Evolutionary conservation across 495 filamentous ascomycete genomes (phyloP).

Genomic region (Cenococcum geophilum): DNA sequence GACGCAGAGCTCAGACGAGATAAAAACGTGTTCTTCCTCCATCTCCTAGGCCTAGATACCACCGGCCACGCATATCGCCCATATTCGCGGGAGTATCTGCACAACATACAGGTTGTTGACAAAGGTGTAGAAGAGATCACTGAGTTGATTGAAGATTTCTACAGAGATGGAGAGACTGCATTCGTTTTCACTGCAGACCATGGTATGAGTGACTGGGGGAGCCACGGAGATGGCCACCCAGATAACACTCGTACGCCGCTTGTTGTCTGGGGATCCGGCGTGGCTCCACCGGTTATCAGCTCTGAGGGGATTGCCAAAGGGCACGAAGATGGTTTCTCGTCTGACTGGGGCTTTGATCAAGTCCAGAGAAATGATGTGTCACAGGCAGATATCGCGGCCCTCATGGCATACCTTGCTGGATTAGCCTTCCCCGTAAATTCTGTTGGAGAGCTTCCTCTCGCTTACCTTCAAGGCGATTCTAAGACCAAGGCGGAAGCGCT

Average conservation of each 20-base stretch:
- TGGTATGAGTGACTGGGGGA: slow-evolving; percentile 98
- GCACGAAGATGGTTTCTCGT: slow-evolving; percentile 87
- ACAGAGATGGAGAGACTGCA: slow-evolving; percentile 83
- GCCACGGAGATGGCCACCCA: slow-evolving; percentile 94
- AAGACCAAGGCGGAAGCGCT: slow-evolving; percentile 79
- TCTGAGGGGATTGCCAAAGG: slow-evolving; percentile 55
- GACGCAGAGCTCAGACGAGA: slow-evolving; percentile 68
- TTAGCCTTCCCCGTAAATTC: slow-evolving; percentile 93
- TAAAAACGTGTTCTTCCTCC: slow-evolving; percentile 91
- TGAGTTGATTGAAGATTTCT: slow-evolving; percentile 79
- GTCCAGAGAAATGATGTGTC: slow-evolving; percentile 83
- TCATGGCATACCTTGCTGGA: slow-evolving; percentile 95
- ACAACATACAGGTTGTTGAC: slow-evolving; percentile 94
- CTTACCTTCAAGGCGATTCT: slow-evolving; percentile 65
- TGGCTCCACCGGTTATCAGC: slow-evolving; percentile 64
- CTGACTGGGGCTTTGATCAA: slow-evolving; percentile 77
- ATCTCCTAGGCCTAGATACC: slow-evolving; percentile 93
- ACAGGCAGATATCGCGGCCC: slow-evolving; percentile 90
- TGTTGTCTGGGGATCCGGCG: slow-evolving; percentile 89
- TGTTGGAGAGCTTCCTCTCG: slow-evolving; percentile 84
- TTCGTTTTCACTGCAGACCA: slow-evolving; percentile 98
- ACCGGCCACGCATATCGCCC: slow-evolving; percentile 83
- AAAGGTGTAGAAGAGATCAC: slow-evolving; percentile 77
- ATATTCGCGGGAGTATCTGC: slow-evolving; percentile 90
- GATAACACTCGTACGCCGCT: slow-evolving; percentile 95